These are phyloP conservation scores for Zygoascus flipseniorum DNA, from an alignment of 805 yeast species.

Conservation along the genomic window DNA sequence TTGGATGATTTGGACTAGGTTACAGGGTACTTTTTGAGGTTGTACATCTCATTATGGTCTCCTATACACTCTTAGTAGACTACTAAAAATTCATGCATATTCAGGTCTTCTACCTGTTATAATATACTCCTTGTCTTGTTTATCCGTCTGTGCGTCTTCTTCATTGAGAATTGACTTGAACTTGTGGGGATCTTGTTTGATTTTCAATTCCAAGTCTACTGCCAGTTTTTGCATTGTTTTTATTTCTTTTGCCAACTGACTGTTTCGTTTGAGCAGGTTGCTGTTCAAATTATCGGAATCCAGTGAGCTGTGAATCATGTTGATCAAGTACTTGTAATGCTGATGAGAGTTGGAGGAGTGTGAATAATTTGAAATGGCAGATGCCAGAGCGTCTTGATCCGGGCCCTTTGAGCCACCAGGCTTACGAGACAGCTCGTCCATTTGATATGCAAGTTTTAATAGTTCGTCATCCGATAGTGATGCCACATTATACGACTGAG, in stretches of 20 bases:
- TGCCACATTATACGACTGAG: neutral
- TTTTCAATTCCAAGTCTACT: neutral
- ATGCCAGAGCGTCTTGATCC: neutral
- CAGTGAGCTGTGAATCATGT: neutral
- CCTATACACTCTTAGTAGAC: neutral
- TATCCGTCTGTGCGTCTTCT: neutral
- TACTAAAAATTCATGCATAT: neutral
- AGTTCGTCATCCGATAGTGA: conserved; percentile 1
- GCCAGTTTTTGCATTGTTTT: neutral
- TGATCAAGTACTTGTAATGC: neutral
- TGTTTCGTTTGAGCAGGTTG: neutral
- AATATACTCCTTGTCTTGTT: neutral
- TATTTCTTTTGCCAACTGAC: neutral
- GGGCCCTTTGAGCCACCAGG: neutral
- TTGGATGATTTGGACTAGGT: conserved; percentile 40
- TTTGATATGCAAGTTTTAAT: neutral
- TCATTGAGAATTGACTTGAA: neutral
- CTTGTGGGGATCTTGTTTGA: neutral
- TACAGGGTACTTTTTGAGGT: no score
- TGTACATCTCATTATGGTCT: no score
- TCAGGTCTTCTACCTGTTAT: neutral
- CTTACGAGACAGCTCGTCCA: neutral
- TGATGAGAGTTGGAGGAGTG: neutral
- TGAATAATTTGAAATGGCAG: neutral
- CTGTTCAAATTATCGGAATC: neutral